These are phyloP conservation scores for Apodospora peruviana DNA, from an alignment of 495 filamentous ascomycete species.

Conservation along the genomic window DNA sequence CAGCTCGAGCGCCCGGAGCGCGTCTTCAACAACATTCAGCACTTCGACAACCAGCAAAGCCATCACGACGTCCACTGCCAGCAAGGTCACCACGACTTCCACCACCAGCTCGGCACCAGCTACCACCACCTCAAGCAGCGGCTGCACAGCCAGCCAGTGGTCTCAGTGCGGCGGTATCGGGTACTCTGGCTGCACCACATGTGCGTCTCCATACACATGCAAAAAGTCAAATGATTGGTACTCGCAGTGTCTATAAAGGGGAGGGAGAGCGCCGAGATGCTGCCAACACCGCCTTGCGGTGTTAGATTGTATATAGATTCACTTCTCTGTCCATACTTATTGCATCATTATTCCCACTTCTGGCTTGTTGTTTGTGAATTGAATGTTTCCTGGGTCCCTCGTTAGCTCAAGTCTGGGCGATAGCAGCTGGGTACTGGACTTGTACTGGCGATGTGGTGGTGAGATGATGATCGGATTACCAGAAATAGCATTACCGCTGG, in stretches of 20 bases:
- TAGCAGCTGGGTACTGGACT: no score
- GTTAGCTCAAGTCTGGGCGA: no score
- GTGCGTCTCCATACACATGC: conserved; percentile 32
- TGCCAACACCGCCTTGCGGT: not conserved
- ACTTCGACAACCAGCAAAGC: conserved; percentile 11
- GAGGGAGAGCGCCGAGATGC: not conserved
- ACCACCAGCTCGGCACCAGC: conserved; percentile 16
- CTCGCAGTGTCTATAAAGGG: conserved; percentile 28
- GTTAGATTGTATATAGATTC: not conserved
- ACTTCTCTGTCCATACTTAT: not conserved
- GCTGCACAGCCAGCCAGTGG: conserved; percentile 25
- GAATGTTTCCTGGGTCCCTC: no score
- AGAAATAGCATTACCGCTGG: no score
- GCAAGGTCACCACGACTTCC: conserved; percentile 3
- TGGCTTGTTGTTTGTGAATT: no score
- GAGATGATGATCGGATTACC: no score
- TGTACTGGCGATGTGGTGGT: no score
- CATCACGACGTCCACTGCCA: conserved; percentile 7
- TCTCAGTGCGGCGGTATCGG: conserved; percentile 40
- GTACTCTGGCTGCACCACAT: conserved; percentile 38
- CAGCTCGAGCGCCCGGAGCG: conserved; percentile 2
- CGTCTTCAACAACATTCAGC: conserved; percentile 3
- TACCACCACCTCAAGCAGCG: conserved; percentile 6
- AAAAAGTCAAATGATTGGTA: conserved; percentile 37
- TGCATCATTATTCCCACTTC: no score